Evolutionary conservation across 2,329 filamentous ascomycete species (phyloP).

Genomic region (Epichloe scottii): DNA sequence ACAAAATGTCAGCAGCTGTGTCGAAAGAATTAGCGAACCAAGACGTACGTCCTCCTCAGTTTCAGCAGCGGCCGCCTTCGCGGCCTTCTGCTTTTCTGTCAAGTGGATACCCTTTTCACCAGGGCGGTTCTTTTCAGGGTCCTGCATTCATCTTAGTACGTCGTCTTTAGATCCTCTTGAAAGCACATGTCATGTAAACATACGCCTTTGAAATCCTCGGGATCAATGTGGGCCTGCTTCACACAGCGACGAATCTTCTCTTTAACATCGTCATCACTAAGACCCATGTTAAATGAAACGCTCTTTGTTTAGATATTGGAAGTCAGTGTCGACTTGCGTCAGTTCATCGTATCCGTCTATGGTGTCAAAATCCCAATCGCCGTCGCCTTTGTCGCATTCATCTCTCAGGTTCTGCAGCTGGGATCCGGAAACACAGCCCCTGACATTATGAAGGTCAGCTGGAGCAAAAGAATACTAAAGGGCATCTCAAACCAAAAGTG

Average conservation of each 20-base stretch:
- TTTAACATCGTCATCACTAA: conserved; percentile 46
- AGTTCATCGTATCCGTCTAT: conserved; percentile 78
- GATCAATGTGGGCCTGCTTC: conserved; percentile 65
- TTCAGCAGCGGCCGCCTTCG: conserved; percentile 19
- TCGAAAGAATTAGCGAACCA: background rate
- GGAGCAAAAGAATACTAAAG: background rate
- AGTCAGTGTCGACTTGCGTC: conserved; percentile 22
- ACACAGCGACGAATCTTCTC: conserved; percentile 64
- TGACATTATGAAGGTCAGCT: conserved; percentile 21
- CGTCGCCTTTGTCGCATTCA: conserved; percentile 33
- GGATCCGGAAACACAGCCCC: conserved; percentile 79
- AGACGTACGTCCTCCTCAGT: conserved; percentile 11
- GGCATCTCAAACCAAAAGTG: background rate
- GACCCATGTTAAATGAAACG: conserved; percentile 8
- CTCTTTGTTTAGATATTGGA: background rate
- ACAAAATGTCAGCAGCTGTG: background rate
- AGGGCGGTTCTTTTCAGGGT: conserved; percentile 59
- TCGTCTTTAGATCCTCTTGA: background rate
- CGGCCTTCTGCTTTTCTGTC: conserved; percentile 23
- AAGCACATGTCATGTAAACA: conserved; percentile 21
- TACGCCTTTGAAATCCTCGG: conserved; percentile 83
- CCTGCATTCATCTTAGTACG: conserved; percentile 34
- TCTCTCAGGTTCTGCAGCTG: conserved; percentile 56
- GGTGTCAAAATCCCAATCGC: conserved; percentile 45
- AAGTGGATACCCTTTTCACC: conserved; percentile 53